phyloP scores from a whole-genome alignment of 306 rosid genomes.

The Lupinus albus region DNA sequence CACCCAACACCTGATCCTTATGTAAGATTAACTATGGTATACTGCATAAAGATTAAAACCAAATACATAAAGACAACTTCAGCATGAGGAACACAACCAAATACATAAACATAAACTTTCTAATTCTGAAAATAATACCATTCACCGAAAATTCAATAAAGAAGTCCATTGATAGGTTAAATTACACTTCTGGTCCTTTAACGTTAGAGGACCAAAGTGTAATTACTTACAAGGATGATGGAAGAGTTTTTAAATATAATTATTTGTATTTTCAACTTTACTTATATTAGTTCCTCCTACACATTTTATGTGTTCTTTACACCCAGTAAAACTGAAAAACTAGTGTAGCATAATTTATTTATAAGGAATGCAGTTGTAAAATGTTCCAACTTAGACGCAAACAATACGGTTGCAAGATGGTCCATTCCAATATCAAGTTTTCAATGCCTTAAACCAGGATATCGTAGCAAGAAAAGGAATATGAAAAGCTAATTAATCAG shows the following conservation, averaged over 20 bases:
- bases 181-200: no score
- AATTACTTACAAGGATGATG: neutral
- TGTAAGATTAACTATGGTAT: neutral
- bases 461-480: constrained; percentile 7
- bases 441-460: constrained; percentile 1
- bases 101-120: neutral
- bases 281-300: neutral
- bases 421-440: constrained; percentile 6
- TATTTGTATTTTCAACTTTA: neutral
- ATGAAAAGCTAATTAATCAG: neutral
- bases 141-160: neutral
- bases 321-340: neutral
- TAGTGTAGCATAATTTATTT: neutral
- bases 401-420: neutral
- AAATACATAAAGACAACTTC: neutral
- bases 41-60: neutral
- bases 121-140: neutral
- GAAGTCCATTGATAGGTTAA: no score
- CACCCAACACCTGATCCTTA: neutral
- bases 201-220: no score
- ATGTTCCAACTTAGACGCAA: neutral
- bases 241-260: neutral
- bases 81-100: neutral
- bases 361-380: neutral
- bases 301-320: neutral